Evolutionary conservation across 805 yeast species (phyloP), one percentile per base, ranked within the genome.

Genomic region (Candida chauliodis): DNA sequence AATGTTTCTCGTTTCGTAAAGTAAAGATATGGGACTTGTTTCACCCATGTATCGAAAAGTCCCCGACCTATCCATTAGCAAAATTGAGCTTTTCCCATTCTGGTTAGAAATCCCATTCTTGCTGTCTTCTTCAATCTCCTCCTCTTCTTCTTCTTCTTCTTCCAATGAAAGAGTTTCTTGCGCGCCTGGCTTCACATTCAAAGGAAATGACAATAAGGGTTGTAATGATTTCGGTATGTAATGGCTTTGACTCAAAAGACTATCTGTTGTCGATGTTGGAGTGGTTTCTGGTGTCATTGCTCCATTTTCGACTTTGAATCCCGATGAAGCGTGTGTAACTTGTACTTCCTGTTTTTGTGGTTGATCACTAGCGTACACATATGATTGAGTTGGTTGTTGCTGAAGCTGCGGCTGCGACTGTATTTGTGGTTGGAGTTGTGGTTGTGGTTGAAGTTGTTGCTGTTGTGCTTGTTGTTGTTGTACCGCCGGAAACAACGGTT

Each of bases 1-100:
- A 1, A 70, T 50, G 37, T 60, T 63, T 8, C 73, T 49, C 3
- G 66, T 56, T 43, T 71, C 75, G 23, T 63, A 51, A 5, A 71
- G 49, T 30, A 67, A 55, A 2, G 75, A 63, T 8, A 66, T 52
- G 0, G 71, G 66, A 18, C 69, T 63, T 21, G 68, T 58, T 38
- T 70, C 75, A 7, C 75, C 74, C 35, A 69, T 43, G 38, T 65
- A 68, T 17, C 70, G 45, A 13, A 59, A 43, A 17, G 57, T 58
- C 0, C 72, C 71, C 5, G 56, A 55, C 7, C 51, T 53, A 40
- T 66, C 72, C 43, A 51, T 49, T 10, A 69, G 38, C 16, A 66
- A 43, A 29, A 68, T 51, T 18, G 62, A 47, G 28, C 44, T 47
- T 31, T 45, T 47, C 2, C 56, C 58, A 29, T 46, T 41, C 24